A percentile compares a stretch with the other conserved stretches of the same genome.
These are phyloP conservation scores for Mikania micrantha DNA, from an alignment of 129 eudicot genomes.

Conservation along the genomic window DNA sequence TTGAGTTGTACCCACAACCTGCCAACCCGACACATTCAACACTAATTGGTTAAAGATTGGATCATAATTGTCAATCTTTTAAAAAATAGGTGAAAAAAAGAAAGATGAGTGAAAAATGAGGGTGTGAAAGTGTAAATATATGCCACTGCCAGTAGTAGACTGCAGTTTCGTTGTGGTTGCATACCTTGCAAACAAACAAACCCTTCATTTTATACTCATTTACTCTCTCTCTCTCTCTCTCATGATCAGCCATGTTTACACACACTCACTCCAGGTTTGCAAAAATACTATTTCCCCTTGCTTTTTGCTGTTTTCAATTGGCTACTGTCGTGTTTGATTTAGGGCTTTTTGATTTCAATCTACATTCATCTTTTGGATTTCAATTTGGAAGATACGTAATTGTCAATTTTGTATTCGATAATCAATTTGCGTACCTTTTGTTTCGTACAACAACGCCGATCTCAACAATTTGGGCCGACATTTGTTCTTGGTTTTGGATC, in stretches of 20 bases:
- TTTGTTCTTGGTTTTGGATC: conserved; percentile 18
- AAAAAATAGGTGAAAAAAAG: not conserved
- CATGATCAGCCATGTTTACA: conserved; percentile 32
- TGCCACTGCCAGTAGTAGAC: not conserved
- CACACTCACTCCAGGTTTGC: conserved; percentile 35
- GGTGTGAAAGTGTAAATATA: not conserved
- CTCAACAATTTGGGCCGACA: not conserved
- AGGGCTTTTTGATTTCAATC: conserved; percentile 17
- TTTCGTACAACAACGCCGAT: conserved; percentile 10
- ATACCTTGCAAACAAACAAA: conserved; percentile 34
- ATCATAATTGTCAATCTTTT: not conserved
- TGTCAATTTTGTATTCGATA: not conserved
- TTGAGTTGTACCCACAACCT: too few relatives aligned
- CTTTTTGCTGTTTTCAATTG: not conserved
- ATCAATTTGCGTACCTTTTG: not conserved
- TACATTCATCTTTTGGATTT: conserved; percentile 13
- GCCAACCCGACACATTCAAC: too few relatives aligned
- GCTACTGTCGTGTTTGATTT: not conserved
- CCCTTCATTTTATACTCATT: conserved; percentile 15
- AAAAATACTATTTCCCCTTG: conserved; percentile 21
- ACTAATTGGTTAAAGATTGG: not conserved
- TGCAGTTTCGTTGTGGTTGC: conserved; percentile 17
- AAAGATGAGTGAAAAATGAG: not conserved
- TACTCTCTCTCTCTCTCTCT: conserved; percentile 7
- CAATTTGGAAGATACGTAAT: conserved; percentile 1